Evolutionary conservation across 768 basidiomycete genomes (phyloP).

Genomic region (Pulveroboletus sp.): DNA sequence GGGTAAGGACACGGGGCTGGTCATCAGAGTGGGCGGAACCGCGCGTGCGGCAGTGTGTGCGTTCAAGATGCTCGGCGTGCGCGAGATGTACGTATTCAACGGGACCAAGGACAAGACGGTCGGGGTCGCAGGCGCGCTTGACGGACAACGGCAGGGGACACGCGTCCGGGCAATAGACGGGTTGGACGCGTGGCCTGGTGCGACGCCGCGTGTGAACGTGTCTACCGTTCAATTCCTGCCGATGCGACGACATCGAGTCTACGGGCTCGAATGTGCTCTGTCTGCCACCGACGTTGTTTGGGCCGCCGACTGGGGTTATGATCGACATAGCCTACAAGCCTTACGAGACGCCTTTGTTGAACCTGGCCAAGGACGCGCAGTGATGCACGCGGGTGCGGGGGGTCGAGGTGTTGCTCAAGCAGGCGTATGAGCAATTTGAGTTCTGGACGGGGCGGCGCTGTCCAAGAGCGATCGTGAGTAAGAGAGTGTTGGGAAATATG

Average conservation of each 20-base stretch:
- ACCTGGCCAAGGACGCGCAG: too few species aligned
- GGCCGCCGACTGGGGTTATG: slow-evolving; percentile 62
- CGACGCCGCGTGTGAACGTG: slow-evolving; percentile 70
- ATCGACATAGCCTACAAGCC: slow-evolving; percentile 97
- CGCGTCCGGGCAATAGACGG: slow-evolving; percentile 57
- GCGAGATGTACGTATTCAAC: slow-evolving; percentile 86
- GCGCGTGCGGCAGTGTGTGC: slow-evolving; percentile 94
- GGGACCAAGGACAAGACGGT: slow-evolving; percentile 74
- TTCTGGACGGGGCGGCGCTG: slow-evolving; percentile 53
- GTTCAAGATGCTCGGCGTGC: slow-evolving; percentile 61
- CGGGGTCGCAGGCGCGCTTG: slow-evolving; percentile 62
- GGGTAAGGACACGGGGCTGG: slow-evolving; percentile 49
- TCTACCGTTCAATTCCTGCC: slow-evolving; percentile 90
- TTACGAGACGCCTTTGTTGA: slow-evolving; percentile 75
- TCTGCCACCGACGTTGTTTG: slow-evolving; percentile 59
- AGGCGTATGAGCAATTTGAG: too few species aligned
- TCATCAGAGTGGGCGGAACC: slow-evolving; percentile 95
- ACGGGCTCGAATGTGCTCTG: too few species aligned
- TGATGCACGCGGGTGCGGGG: too few species aligned
- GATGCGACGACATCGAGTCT: too few species aligned
- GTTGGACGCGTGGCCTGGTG: slow-evolving; percentile 51
- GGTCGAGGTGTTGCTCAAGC: too few species aligned
- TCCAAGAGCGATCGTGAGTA: slow-evolving; percentile 63
- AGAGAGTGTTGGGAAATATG: too few species aligned
- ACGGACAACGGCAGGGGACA: slow-evolving; percentile 29